A percentile compares a stretch with the other conserved stretches of the same genome.
These are phyloP conservation scores for Heliocybe sulcata DNA, from an alignment of 1,284 basidiomycete genomes.

Conservation along the genomic window DNA sequence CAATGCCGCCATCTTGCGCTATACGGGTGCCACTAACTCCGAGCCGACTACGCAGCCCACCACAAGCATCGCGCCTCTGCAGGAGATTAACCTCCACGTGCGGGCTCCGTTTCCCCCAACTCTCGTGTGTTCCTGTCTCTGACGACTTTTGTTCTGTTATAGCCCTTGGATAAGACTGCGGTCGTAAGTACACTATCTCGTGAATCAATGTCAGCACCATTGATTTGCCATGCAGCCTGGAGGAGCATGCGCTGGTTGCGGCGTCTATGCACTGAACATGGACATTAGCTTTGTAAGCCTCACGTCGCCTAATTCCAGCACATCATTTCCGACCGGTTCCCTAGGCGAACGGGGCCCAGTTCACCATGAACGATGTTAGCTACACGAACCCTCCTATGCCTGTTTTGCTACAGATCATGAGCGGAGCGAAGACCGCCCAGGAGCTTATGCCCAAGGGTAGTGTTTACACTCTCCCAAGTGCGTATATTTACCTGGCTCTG, in stretches of 20 bases:
- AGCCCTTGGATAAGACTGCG: neutral
- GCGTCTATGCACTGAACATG: constrained; percentile 17
- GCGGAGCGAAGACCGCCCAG: constrained; percentile 16
- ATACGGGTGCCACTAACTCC: constrained; percentile 30
- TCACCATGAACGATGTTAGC: constrained; percentile 19
- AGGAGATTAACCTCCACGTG: constrained; percentile 17
- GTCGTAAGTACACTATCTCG: neutral
- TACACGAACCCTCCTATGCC: constrained; percentile 22
- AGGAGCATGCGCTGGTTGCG: no score
- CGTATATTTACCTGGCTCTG: no score
- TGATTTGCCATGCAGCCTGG: constrained; percentile 18
- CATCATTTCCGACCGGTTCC: neutral
- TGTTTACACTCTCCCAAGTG: constrained; percentile 18
- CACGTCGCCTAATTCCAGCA: constrained; percentile 13
- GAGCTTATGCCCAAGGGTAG: constrained; percentile 21
- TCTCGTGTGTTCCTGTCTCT: neutral
- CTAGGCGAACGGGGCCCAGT: neutral
- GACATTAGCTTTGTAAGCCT: constrained; percentile 17
- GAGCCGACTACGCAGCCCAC: constrained; percentile 33
- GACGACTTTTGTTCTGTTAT: neutral
- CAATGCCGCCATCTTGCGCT: constrained; percentile 50
- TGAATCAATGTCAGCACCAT: constrained; percentile 5
- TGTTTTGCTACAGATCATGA: constrained; percentile 29
- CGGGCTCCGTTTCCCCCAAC: no score
- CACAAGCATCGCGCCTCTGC: constrained; percentile 10